Base-by-base conservation (phyloP, 2,329 filamentous ascomycete species). In the Trichoderma harzianum region DNA sequence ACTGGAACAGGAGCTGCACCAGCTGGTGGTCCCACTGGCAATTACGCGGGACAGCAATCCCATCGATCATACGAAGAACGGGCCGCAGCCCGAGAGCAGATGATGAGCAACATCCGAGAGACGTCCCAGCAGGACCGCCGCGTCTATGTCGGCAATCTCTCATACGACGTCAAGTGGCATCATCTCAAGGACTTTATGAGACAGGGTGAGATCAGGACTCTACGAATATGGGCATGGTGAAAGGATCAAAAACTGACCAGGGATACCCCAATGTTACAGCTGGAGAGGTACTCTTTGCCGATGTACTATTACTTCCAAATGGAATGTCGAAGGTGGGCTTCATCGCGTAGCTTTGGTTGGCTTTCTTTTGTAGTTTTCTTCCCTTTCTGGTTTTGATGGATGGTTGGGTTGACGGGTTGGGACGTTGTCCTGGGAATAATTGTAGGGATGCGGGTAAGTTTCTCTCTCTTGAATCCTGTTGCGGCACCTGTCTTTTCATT, bases 271-370 rank as follows among this genome's bases (percentile, higher is more conserved):
- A 72, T 71, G 76, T 76, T 72, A 28, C 85, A 98, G 96, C 96
- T 87, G 96, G 96, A 89, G 95, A 98, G 85, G 96, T 99, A 84
- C 91, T 98, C 87, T 99, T 97, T 87, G 96, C 96, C 87, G 96
- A 99, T 89, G 96, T 99, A 82, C 91, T 99, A 86, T 89, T 97
- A 85, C 94, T 99, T 92, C 96, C 96, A 82, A 99, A 99, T 90
- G 96, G 96, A 95, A 99, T 99, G 96, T 98, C 95, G 93, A 99
- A 99, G 95, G 95, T 98, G 95, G 94, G 93, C 94, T 91, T 91
- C 89, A 92, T 93, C 88, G 90, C 87, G 88, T 95, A 92, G 92
- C 90, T 89, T 84, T 91, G 92, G 92, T 90, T 93, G 93, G 93
- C 89, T 90, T 90, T 87, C 90, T 88, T 92, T 85, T 92, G 90